Conservation (phyloP, 257 asterid genomes). For the Eucommia ulmoides region DNA sequence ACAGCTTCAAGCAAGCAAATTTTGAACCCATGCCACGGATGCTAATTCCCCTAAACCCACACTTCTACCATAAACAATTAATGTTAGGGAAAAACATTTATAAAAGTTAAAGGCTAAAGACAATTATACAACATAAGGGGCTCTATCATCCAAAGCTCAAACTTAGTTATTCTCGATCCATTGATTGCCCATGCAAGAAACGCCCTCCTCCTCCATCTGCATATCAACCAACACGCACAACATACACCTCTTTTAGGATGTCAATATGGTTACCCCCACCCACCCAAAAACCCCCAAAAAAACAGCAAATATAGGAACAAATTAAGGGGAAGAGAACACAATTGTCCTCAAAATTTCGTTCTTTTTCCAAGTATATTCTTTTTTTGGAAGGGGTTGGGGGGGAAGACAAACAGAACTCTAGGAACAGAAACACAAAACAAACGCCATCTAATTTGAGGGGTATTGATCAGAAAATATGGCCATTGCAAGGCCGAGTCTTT, state of each 20-base stretch:
- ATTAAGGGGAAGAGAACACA: background rate
- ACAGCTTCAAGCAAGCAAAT: constrained; percentile 15
- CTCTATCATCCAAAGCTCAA: constrained; percentile 45
- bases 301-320: background rate
- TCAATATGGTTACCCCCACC: background rate
- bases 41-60: too few relatives aligned
- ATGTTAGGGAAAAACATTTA: constrained; percentile 22
- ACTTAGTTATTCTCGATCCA: constrained; percentile 41
- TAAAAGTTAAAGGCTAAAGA: constrained; percentile 19
- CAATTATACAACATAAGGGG: constrained; percentile 13
- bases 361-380: background rate
- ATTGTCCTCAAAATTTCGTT: background rate
- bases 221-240: too few relatives aligned
- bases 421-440: too few relatives aligned
- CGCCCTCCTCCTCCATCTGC: constrained; percentile 57
- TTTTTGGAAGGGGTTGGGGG: too few relatives aligned
- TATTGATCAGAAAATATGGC: too few relatives aligned
- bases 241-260: background rate
- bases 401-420: too few relatives aligned
- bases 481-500: too few relatives aligned
- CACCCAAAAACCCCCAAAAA: background rate
- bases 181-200: constrained; percentile 52
- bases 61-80: constrained; percentile 25
- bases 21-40: constrained; percentile 10
- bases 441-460: too few relatives aligned